Evolutionary conservation across 202 grass and related monocot genomes (phyloP).

Genomic region (Elaeis oleifera): DNA sequence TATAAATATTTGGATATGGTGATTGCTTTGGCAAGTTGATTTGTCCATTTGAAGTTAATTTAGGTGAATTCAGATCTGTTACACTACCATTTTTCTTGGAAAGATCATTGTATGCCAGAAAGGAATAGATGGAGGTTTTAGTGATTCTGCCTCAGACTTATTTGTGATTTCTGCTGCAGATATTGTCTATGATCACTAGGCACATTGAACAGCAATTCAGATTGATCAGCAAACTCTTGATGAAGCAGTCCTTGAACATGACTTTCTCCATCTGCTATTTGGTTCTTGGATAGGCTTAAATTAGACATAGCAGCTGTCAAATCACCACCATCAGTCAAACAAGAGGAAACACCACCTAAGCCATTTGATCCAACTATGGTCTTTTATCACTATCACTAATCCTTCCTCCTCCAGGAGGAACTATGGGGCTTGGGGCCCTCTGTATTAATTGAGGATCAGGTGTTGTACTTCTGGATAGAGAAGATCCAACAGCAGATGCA

Average conservation of each 20-base stretch:
- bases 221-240: constrained; percentile 47
- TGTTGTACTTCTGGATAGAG: constrained; percentile 57
- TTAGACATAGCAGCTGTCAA: constrained; percentile 48
- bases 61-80: constrained; percentile 29
- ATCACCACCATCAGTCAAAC: constrained; percentile 40
- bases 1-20: constrained; percentile 33
- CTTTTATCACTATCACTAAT: constrained; percentile 45
- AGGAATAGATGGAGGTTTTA: constrained; percentile 16
- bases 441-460: constrained; percentile 77
- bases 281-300: constrained; percentile 45
- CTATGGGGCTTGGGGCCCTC: constrained; percentile 74
- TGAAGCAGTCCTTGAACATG: constrained; percentile 34
- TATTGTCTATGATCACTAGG: constrained; percentile 35
- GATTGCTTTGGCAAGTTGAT: constrained; percentile 43
- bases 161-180: constrained; percentile 32
- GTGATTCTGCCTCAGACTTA: constrained; percentile 24
- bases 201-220: constrained; percentile 38
- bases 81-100: constrained; percentile 38
- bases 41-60: constrained; percentile 39
- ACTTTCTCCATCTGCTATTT: constrained; percentile 36
- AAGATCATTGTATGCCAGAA: constrained; percentile 36
- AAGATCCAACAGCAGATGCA: constrained; percentile 50
- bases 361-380: constrained; percentile 24
- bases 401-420: constrained; percentile 83
- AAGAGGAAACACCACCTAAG: constrained; percentile 21